phyloP scores from a whole-genome alignment of 768 basidiomycete genomes.

The Psilocybe subaeruginosa region DNA sequence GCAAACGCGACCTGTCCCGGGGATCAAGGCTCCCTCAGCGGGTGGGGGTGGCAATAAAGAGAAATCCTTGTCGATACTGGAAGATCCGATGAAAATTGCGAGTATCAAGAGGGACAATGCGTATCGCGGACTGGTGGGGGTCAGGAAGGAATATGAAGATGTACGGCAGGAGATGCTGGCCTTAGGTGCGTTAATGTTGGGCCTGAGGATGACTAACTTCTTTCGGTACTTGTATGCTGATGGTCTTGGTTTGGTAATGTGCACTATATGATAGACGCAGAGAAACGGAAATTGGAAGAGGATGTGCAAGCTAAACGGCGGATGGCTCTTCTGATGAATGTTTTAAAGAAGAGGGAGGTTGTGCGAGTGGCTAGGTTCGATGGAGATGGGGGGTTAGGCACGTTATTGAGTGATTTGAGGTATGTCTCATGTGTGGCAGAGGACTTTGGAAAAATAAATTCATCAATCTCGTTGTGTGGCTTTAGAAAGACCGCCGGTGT shows the following conservation, averaged over 20 bases:
- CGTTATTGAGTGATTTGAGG: conserved; percentile 21
- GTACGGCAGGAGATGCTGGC: conserved; percentile 1
- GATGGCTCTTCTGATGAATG: conserved; percentile 22
- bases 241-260: too few species aligned
- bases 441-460: too few species aligned
- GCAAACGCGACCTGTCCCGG: background rate
- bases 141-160: conserved; percentile 9
- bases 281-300: conserved; percentile 10
- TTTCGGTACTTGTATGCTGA: too few species aligned
- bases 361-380: conserved; percentile 24
- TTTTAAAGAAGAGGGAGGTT: conserved; percentile 28
- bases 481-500: conserved; percentile 4
- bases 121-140: conserved; percentile 12
- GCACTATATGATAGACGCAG: conserved; percentile 3
- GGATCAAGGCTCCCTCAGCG: conserved; percentile 3
- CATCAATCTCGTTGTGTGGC: background rate
- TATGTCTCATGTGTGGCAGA: background rate
- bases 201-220: too few species aligned
- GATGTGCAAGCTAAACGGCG: conserved; percentile 16
- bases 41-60: background rate
- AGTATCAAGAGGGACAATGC: conserved; percentile 6
- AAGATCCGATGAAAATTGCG: conserved; percentile 14
- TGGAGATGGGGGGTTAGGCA: conserved; percentile 14
- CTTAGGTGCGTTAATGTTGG: background rate
- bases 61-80: background rate